Conservation (phyloP, 768 basidiomycete genomes). For the Thelephora ganbajun region DNA sequence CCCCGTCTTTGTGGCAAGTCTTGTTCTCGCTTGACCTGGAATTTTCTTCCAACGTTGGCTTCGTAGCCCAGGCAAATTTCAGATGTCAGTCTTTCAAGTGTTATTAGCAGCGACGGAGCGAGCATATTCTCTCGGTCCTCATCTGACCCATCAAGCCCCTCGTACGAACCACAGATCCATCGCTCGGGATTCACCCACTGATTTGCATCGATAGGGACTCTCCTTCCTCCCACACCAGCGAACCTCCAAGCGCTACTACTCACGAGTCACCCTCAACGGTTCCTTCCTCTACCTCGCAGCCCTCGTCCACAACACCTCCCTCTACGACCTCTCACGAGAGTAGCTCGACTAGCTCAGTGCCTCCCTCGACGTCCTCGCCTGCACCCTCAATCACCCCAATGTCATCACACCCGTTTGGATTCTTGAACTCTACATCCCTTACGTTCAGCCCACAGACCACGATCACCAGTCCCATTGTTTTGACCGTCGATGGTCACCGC, state of each 20-base stretch:
- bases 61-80: too few species aligned
- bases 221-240: not conserved
- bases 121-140: too few species aligned
- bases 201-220: not conserved
- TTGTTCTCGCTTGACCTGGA: too few species aligned
- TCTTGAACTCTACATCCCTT: not conserved
- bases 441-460: conserved; percentile 3
- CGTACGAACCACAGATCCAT: too few species aligned
- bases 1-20: too few species aligned
- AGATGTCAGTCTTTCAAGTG: too few species aligned
- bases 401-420: not conserved
- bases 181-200: too few species aligned
- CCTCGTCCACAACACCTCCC: conserved; percentile 5
- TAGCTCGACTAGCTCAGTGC: not conserved
- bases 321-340: conserved; percentile 2
- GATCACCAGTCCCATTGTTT: conserved; percentile 8
- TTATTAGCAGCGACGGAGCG: too few species aligned
- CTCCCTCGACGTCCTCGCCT: conserved; percentile 1
- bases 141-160: too few species aligned
- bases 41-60: too few species aligned
- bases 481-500: conserved; percentile 6
- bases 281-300: conserved; percentile 3
- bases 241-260: not conserved
- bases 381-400: not conserved
- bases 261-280: not conserved